phyloP scores from a whole-genome alignment of 805 yeast genomes.

The Kuraishia piskuri region DNA sequence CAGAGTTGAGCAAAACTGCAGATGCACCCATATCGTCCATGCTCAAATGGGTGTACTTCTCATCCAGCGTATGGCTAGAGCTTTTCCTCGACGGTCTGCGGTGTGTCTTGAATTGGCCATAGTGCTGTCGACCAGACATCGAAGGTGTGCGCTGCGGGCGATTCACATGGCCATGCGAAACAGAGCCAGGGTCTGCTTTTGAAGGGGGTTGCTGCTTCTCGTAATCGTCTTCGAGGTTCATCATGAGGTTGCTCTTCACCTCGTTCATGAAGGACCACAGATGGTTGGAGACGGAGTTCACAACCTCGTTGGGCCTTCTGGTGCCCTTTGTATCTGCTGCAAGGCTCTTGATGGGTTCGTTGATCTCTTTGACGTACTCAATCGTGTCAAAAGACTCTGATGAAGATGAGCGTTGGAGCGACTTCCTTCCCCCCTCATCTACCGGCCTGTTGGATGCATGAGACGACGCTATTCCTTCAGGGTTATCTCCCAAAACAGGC shows the following conservation, averaged over 20 bases:
- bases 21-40: neutral
- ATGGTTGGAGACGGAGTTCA: conserved; percentile 30
- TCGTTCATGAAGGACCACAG: conserved; percentile 45
- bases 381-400: conserved; percentile 10
- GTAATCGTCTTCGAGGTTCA: conserved; percentile 6
- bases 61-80: neutral
- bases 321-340: conserved; percentile 10
- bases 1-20: neutral
- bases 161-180: neutral
- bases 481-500: conserved; percentile 18
- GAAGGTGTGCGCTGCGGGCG: conserved; percentile 16
- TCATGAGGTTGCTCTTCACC: conserved; percentile 26
- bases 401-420: conserved; percentile 6
- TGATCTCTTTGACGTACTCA: conserved; percentile 13
- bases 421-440: neutral
- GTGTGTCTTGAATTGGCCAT: conserved; percentile 16
- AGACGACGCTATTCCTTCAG: conserved; percentile 3
- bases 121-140: conserved; percentile 18
- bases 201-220: conserved; percentile 6
- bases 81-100: conserved; percentile 4
- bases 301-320: conserved; percentile 17
- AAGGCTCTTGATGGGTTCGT: conserved; percentile 14
- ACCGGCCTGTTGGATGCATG: neutral
- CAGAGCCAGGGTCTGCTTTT: neutral
- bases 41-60: neutral